Percentiles rank a stretch among this genome's conserved stretches.
These are phyloP conservation scores for Xylariaceae sp. DNA, from an alignment of 2,329 filamentous ascomycete genomes.

Conservation along the genomic window DNA sequence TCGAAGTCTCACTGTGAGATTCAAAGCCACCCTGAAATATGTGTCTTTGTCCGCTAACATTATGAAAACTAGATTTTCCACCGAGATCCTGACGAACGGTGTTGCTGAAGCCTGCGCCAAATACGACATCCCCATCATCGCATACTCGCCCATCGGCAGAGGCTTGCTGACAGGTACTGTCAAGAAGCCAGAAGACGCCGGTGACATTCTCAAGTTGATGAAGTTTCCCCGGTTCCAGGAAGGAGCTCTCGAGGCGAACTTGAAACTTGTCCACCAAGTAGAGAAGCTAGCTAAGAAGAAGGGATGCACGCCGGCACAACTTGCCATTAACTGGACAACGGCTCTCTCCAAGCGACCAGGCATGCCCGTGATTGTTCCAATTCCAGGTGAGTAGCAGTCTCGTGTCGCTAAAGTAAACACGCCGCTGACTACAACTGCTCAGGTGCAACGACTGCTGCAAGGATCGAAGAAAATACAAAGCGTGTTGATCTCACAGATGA, in stretches of 20 bases:
- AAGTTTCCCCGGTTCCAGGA: conserved; percentile 47
- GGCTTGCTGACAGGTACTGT: conserved; percentile 52
- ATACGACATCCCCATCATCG: conserved; percentile 53
- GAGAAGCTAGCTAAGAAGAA: conserved; percentile 56
- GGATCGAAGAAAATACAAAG: conserved; percentile 58
- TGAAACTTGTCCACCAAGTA: conserved; percentile 56
- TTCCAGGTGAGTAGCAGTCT: conserved; percentile 38
- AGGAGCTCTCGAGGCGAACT: conserved; percentile 60
- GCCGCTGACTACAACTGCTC: too few species aligned
- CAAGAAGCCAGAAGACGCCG: conserved; percentile 42
- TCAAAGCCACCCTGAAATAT: conserved; percentile 37
- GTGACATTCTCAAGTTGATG: conserved; percentile 37
- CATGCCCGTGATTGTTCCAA: conserved; percentile 58
- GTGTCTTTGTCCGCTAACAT: conserved; percentile 38
- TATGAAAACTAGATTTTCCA: conserved; percentile 48
- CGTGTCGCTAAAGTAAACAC: too few species aligned
- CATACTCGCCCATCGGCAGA: conserved; percentile 56
- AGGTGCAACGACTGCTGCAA: conserved; percentile 52
- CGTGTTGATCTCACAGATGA: conserved; percentile 44
- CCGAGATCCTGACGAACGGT: conserved; percentile 54
- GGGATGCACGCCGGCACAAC: conserved; percentile 56
- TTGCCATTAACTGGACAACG: conserved; percentile 64
- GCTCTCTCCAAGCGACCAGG: conserved; percentile 46
- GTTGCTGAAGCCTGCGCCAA: conserved; percentile 53
- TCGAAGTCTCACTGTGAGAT: conserved; percentile 35